Evolutionary conservation across 768 basidiomycete species (phyloP).

Genomic region (Suillus ampliporus): DNA sequence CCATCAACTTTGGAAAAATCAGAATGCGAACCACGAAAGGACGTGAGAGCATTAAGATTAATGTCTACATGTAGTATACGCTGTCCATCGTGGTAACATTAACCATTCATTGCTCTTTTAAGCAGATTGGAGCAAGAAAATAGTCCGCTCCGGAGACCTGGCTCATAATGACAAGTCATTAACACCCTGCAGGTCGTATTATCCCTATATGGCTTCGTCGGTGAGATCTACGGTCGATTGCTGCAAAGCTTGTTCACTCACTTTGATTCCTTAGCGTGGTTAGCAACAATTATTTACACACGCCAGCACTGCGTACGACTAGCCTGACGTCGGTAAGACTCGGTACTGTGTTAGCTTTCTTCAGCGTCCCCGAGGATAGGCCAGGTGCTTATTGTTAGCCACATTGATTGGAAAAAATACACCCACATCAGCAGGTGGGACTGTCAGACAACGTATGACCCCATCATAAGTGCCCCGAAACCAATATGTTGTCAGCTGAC

Average conservation of each 20-base stretch:
- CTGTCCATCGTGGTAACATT: slow-evolving; percentile 13
- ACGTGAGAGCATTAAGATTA: slow-evolving; percentile 30
- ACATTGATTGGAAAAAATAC: not conserved
- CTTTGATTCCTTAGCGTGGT: not conserved
- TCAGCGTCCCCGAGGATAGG: no score
- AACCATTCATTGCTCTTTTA: slow-evolving; percentile 13
- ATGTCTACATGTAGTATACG: slow-evolving; percentile 7
- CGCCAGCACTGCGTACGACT: not conserved
- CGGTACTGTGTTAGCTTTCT: not conserved
- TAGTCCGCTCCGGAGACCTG: slow-evolving; percentile 7
- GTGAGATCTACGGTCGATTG: not conserved
- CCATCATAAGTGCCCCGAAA: not conserved
- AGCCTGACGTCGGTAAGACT: no score
- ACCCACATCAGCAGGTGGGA: not conserved
- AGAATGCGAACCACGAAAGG: slow-evolving; percentile 23
- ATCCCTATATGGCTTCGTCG: slow-evolving; percentile 1
- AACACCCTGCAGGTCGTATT: not conserved
- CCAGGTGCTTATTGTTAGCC: no score
- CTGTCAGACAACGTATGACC: not conserved
- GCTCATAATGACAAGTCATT: not conserved
- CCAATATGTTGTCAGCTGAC: not conserved
- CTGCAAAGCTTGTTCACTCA: not conserved
- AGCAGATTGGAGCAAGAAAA: slow-evolving; percentile 11
- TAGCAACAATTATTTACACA: not conserved
- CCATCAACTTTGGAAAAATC: slow-evolving; percentile 25